phyloP scores from a whole-genome alignment of 139 green algal species.

The Chlamydomonas applanata region DNA sequence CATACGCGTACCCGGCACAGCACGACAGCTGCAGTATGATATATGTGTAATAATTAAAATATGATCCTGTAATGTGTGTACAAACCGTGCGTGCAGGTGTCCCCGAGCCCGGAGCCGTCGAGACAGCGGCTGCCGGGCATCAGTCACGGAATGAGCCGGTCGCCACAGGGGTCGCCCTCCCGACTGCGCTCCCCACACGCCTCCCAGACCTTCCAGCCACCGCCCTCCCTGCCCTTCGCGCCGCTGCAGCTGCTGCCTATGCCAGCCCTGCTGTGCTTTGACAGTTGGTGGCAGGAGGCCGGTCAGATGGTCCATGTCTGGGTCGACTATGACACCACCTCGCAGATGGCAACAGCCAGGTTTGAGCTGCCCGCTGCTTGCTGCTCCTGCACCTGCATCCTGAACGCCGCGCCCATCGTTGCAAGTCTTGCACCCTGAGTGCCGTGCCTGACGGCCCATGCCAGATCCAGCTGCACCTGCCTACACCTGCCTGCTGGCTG shows the following conservation, averaged over 20 bases:
- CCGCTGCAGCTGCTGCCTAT: neutral
- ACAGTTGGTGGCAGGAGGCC: slow-evolving; percentile 4
- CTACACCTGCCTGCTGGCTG: no score
- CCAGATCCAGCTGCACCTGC: no score
- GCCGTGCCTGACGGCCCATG: no score
- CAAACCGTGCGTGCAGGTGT: no score
- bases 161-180: neutral
- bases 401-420: no score
- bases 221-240: neutral
- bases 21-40: no score
- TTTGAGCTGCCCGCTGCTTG: neutral
- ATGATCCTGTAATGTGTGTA: no score
- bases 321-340: neutral
- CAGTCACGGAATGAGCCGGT: neutral
- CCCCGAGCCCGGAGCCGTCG: neutral
- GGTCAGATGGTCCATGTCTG: neutral
- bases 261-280: slow-evolving; percentile 1
- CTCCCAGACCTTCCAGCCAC: no score
- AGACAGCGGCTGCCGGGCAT: neutral
- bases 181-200: neutral
- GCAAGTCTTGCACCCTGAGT: no score
- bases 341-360: neutral
- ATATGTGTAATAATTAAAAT: no score
- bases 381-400: no score
- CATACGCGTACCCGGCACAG: no score